These are phyloP conservation scores for Irpex lacteus DNA, from an alignment of 1,284 basidiomycete genomes.

Conservation along the genomic window DNA sequence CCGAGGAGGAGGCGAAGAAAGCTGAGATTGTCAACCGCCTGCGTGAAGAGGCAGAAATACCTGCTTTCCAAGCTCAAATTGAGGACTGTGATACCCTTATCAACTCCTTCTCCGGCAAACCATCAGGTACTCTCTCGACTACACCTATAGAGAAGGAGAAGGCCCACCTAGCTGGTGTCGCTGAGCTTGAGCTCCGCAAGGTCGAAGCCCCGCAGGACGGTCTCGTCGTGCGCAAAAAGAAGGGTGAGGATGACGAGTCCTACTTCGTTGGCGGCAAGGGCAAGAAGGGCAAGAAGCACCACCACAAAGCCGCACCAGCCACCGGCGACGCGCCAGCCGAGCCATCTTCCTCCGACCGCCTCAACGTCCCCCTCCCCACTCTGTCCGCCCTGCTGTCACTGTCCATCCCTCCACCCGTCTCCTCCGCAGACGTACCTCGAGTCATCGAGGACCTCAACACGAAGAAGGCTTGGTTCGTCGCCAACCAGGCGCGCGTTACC, in stretches of 20 bases:
- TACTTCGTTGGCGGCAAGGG: slow-evolving; percentile 77
- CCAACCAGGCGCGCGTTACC: slow-evolving; percentile 67
- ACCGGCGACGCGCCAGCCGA: slow-evolving; percentile 29
- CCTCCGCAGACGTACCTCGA: slow-evolving; percentile 75
- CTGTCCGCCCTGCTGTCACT: slow-evolving; percentile 86
- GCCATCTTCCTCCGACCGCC: slow-evolving; percentile 36
- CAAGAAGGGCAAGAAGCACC: slow-evolving; percentile 68
- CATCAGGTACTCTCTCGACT: slow-evolving; percentile 45
- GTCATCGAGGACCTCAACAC: slow-evolving; percentile 89
- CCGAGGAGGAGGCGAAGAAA: slow-evolving; percentile 82
- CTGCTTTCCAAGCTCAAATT: slow-evolving; percentile 92
- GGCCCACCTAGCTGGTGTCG: slow-evolving; percentile 66
- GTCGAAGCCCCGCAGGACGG: slow-evolving; percentile 77
- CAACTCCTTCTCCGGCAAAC: slow-evolving; percentile 83
- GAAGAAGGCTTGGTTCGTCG: slow-evolving; percentile 94
- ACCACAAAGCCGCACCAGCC: slow-evolving; percentile 42
- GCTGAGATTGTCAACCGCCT: slow-evolving; percentile 79
- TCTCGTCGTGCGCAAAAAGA: slow-evolving; percentile 87
- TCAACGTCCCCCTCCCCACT: slow-evolving; percentile 85
- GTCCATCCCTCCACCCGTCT: slow-evolving; percentile 88
- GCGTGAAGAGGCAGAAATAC: slow-evolving; percentile 87
- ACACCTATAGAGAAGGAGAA: slow-evolving; percentile 34
- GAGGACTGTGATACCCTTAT: slow-evolving; percentile 97
- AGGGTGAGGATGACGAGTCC: slow-evolving; percentile 78
- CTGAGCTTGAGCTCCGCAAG: slow-evolving; percentile 82